phyloP scores from a whole-genome alignment of 164 flowering plant species.

The Tetrastigma voinierianum region DNA sequence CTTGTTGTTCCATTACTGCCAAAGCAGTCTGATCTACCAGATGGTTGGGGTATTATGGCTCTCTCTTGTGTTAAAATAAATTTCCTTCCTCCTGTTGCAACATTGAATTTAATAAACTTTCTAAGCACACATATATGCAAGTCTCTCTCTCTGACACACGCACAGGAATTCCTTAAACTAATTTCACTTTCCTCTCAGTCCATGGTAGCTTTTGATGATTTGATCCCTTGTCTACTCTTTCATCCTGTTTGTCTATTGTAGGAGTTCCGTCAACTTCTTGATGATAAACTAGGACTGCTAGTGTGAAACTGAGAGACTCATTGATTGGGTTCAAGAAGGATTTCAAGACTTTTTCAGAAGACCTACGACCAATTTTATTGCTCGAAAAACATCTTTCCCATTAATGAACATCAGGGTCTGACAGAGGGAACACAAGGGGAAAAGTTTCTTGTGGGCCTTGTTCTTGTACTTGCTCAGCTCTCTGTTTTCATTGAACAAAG shows the following conservation, averaged over 20 bases:
- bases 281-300: slow-evolving; percentile 57
- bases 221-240: not conserved
- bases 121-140: too few relatives aligned
- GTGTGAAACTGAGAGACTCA: slow-evolving; percentile 56
- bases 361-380: slow-evolving; percentile 54
- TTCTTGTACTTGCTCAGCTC: slow-evolving; percentile 86
- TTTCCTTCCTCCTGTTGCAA: too few relatives aligned
- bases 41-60: not conserved
- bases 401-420: slow-evolving; percentile 38
- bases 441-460: slow-evolving; percentile 68
- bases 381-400: slow-evolving; percentile 54
- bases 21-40: not conserved
- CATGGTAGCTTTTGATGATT: too few relatives aligned
- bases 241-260: slow-evolving; percentile 27
- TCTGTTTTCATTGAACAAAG: slow-evolving; percentile 84
- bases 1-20: too few relatives aligned
- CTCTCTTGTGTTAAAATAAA: not conserved
- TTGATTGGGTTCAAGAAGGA: slow-evolving; percentile 96
- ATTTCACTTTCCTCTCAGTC: too few relatives aligned
- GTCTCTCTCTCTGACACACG: too few relatives aligned
- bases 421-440: slow-evolving; percentile 56
- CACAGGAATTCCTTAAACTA: too few relatives aligned
- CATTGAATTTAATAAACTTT: too few relatives aligned
- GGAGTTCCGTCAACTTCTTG: slow-evolving; percentile 88
- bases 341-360: slow-evolving; percentile 84